Conservation (phyloP, 1,284 basidiomycete species). For the Melanopsichium pennsylvanicum region DNA sequence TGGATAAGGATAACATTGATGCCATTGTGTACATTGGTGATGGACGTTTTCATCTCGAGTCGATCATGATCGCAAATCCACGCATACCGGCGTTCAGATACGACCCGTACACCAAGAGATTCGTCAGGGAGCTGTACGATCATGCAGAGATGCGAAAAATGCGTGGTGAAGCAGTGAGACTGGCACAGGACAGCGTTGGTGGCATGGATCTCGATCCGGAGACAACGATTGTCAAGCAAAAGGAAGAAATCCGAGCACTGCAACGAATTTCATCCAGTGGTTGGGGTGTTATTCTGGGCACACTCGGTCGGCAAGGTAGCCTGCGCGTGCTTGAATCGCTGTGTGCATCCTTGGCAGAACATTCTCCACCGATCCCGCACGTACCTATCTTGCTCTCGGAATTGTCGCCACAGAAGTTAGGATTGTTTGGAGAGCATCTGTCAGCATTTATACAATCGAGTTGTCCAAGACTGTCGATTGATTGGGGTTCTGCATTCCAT, state of each 20-base stretch:
- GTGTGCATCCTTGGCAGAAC: conserved; percentile 29
- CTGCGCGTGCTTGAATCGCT: conserved; percentile 78
- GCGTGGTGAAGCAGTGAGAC: conserved; percentile 76
- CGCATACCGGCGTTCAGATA: conserved; percentile 95
- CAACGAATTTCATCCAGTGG: conserved; percentile 26
- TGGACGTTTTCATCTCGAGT: conserved; percentile 96
- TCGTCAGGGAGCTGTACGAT: conserved; percentile 91
- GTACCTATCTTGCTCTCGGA: conserved; percentile 93
- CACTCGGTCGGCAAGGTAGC: conserved; percentile 92
- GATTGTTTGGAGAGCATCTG: conserved; percentile 78
- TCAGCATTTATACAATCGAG: conserved; percentile 93
- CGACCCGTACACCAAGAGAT: conserved; percentile 96
- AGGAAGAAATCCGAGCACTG: conserved; percentile 15
- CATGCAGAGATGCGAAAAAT: conserved; percentile 84
- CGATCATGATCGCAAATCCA: conserved; percentile 99
- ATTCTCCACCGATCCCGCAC: conserved; percentile 70
- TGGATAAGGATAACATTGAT: conserved; percentile 62
- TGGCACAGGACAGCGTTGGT: conserved; percentile 45
- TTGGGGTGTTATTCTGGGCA: conserved; percentile 97
- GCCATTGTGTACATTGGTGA: conserved; percentile 82
- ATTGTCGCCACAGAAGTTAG: conserved; percentile 89
- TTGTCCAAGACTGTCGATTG: conserved; percentile 92
- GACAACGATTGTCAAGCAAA: conserved; percentile 11
- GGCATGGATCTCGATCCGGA: conserved; percentile 27
- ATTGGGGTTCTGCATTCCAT: conserved; percentile 87